Conservation (phyloP, 176 grass and related monocot species). For the Carex littledalei region DNA sequence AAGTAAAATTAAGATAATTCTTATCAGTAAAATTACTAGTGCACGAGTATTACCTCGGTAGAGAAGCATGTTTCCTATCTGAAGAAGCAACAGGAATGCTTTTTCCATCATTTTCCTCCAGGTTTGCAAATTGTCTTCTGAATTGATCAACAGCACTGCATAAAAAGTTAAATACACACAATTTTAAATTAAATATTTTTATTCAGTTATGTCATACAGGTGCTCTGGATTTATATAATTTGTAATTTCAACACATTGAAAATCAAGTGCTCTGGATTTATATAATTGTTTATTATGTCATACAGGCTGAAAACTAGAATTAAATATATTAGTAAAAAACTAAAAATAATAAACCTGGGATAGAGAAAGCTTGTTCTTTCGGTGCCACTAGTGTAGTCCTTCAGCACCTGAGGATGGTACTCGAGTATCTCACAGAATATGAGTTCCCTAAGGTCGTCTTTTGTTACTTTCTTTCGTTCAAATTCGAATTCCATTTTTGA, state of each 20-base stretch:
- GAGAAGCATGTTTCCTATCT: slow-evolving; percentile 94
- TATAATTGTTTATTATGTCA: background rate
- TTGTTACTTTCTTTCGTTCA: slow-evolving; percentile 70
- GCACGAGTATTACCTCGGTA: slow-evolving; percentile 54
- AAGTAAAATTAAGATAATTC: background rate
- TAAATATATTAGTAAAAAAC: background rate
- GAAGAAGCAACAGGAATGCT: slow-evolving; percentile 26
- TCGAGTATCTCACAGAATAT: slow-evolving; percentile 90
- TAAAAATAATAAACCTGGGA: slow-evolving; percentile 53
- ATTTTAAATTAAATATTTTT: background rate
- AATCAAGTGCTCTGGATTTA: background rate
- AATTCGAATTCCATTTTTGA: slow-evolving; percentile 97
- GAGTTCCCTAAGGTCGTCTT: slow-evolving; percentile 90
- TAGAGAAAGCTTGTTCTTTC: slow-evolving; percentile 72
- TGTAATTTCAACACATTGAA: background rate
- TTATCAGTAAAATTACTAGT: background rate
- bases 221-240: background rate
- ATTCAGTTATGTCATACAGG: background rate
- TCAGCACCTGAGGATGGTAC: slow-evolving; percentile 82
- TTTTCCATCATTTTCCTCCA: slow-evolving; percentile 86
- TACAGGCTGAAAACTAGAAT: background rate
- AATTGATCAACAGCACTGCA: slow-evolving; percentile 93
- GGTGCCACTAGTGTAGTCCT: slow-evolving; percentile 51
- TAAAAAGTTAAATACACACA: slow-evolving; percentile 5
- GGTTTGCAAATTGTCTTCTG: slow-evolving; percentile 80